Conservation (phyloP, 164 flowering plant genomes). For the Platanus orientalis region DNA sequence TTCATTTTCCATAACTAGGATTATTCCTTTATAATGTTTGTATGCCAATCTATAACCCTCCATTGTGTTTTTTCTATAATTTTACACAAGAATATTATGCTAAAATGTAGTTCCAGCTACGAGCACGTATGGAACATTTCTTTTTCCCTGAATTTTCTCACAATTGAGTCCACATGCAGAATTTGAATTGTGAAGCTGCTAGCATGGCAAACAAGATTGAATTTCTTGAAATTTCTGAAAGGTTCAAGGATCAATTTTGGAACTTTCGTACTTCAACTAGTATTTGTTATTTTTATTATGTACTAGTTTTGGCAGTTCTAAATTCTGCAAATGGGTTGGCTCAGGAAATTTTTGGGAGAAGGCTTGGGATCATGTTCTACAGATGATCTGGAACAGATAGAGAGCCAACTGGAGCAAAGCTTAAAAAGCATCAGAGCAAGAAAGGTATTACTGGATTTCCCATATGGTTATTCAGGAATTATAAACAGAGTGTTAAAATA, state of each 20-base stretch:
- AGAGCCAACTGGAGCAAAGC: conserved; percentile 45
- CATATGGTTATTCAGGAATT: neutral
- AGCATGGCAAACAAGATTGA: conserved; percentile 60
- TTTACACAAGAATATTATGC: too few species aligned
- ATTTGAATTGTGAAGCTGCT: conserved; percentile 57
- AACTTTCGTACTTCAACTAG: neutral
- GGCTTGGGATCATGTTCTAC: conserved; percentile 37
- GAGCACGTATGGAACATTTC: too few species aligned
- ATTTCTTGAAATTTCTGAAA: conserved; percentile 32
- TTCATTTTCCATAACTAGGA: too few species aligned
- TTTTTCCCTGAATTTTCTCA: neutral
- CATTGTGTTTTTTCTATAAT: too few species aligned
- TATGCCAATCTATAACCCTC: too few species aligned
- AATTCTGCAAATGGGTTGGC: neutral
- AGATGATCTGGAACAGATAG: conserved; percentile 42
- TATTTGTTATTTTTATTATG: neutral
- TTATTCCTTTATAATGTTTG: too few species aligned
- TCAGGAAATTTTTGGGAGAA: conserved; percentile 52
- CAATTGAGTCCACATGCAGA: conserved; percentile 37
- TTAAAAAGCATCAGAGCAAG: conserved; percentile 41
- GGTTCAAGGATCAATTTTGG: conserved; percentile 20
- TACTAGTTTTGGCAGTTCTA: neutral
- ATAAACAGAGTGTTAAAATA: neutral
- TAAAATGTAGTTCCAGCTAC: too few species aligned
- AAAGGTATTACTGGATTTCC: conserved; percentile 43